Conservation (phyloP, 2,329 filamentous ascomycete species). For the Cercospora zeina region DNA sequence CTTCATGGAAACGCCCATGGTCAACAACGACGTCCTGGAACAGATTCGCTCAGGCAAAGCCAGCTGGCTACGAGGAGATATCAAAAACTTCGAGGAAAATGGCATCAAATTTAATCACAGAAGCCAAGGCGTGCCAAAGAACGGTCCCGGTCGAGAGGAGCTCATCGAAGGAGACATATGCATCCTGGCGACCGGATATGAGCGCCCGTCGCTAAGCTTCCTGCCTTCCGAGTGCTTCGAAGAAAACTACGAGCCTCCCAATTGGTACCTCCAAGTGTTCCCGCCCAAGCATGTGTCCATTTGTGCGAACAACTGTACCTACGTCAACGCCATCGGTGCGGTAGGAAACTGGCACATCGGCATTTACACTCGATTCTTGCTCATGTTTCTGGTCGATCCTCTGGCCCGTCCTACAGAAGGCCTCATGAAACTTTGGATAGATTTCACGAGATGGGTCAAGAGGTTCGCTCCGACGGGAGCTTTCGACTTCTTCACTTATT, state of each 20-base stretch:
- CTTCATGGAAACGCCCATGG: conserved; percentile 82
- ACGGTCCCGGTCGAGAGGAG: conserved; percentile 69
- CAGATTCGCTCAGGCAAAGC: conserved; percentile 71
- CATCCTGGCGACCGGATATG: conserved; percentile 80
- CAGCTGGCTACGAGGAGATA: conserved; percentile 79
- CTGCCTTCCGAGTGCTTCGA: conserved; percentile 71
- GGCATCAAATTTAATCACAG: conserved; percentile 73
- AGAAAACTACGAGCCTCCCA: conserved; percentile 73
- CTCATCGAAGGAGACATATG: conserved; percentile 71
- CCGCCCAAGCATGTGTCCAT: conserved; percentile 71
- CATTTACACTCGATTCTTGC: conserved; percentile 80
- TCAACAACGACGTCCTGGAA: conserved; percentile 77
- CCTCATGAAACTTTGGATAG: conserved; percentile 85
- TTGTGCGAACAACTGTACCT: conserved; percentile 81
- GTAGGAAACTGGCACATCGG: conserved; percentile 88
- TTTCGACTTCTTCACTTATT: conserved; percentile 88
- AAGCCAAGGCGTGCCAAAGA: conserved; percentile 67
- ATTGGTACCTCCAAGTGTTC: conserved; percentile 88
- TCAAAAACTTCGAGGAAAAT: conserved; percentile 62
- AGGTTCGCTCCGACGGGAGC: conserved; percentile 67
- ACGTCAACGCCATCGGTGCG: conserved; percentile 75
- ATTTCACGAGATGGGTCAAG: conserved; percentile 76
- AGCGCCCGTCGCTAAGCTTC: conserved; percentile 71
- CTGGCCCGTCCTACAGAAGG: conserved; percentile 68
- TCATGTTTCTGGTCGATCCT: conserved; percentile 83